phyloP scores from a whole-genome alignment of 2,329 filamentous ascomycete species.

The Nemania sp. region DNA sequence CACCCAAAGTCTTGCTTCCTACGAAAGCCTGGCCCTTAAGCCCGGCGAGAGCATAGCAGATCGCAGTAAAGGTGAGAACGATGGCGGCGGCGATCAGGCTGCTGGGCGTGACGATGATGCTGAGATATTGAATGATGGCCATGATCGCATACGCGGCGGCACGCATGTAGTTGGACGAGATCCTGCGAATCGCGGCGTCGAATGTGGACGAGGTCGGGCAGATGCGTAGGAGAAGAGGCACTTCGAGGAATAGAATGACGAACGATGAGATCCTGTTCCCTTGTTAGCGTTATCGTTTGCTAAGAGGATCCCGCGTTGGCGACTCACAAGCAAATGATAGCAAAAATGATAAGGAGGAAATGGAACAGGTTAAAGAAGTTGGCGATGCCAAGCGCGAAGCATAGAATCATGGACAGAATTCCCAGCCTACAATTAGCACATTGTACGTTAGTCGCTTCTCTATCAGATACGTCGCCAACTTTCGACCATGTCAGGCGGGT shows the following conservation, averaged over 20 bases:
- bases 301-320: background rate
- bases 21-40: constrained; percentile 84
- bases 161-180: constrained; percentile 97
- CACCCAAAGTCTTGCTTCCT: constrained; percentile 93
- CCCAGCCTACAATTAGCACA: constrained; percentile 57
- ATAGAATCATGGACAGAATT: constrained; percentile 71
- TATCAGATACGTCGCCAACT: background rate
- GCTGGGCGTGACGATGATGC: constrained; percentile 64
- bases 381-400: constrained; percentile 69
- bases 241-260: constrained; percentile 81
- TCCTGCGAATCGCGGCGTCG: constrained; percentile 84
- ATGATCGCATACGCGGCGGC: constrained; percentile 83
- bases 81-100: constrained; percentile 86
- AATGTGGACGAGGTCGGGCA: constrained; percentile 92
- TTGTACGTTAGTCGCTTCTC: constrained; percentile 27
- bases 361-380: constrained; percentile 63
- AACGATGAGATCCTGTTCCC: constrained; percentile 65
- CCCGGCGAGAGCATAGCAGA: constrained; percentile 80
- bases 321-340: constrained; percentile 58
- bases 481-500: background rate
- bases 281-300: background rate
- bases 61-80: constrained; percentile 72
- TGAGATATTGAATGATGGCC: constrained; percentile 83
- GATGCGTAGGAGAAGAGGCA: constrained; percentile 93
- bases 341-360: constrained; percentile 54